Conservation (phyloP, 805 yeast genomes). For the Pichia nanzhaoensis region DNA sequence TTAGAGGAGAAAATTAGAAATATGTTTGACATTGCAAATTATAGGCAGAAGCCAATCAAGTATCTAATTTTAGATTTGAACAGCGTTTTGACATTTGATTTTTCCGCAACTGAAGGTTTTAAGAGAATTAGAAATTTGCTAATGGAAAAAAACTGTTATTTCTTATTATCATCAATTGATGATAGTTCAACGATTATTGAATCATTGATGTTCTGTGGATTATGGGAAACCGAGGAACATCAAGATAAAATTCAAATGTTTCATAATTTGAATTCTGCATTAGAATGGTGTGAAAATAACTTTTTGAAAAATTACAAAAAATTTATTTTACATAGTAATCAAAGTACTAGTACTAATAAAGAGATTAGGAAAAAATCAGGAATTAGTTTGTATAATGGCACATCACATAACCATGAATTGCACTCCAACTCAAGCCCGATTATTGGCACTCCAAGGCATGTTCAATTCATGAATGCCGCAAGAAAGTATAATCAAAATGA, state of each 20-base stretch:
- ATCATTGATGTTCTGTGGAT: constrained; percentile 77
- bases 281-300: constrained; percentile 96
- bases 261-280: constrained; percentile 72
- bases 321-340: constrained; percentile 3
- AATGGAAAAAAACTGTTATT: constrained; percentile 57
- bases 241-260: constrained; percentile 54
- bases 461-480: constrained; percentile 48
- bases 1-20: constrained; percentile 70
- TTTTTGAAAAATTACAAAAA: constrained; percentile 60
- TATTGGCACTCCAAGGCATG: constrained; percentile 47
- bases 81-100: constrained; percentile 76
- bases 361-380: not conserved
- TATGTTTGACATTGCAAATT: constrained; percentile 50
- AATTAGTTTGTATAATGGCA: not conserved
- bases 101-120: constrained; percentile 94
- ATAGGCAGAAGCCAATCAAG: constrained; percentile 55
- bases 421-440: constrained; percentile 11
- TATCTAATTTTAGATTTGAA: constrained; percentile 81
- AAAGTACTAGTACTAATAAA: not conserved
- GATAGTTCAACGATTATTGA: constrained; percentile 59
- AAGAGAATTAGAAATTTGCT: constrained; percentile 76
- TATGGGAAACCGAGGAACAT: constrained; percentile 50
- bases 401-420: not conserved
- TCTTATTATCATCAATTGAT: constrained; percentile 72
- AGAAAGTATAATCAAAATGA: constrained; percentile 33